Evolutionary conservation across 2,329 filamentous ascomycete genomes (phyloP), one percentile per base, ranked within the genome.

Genomic region (Delphinella strobiligena): DNA sequence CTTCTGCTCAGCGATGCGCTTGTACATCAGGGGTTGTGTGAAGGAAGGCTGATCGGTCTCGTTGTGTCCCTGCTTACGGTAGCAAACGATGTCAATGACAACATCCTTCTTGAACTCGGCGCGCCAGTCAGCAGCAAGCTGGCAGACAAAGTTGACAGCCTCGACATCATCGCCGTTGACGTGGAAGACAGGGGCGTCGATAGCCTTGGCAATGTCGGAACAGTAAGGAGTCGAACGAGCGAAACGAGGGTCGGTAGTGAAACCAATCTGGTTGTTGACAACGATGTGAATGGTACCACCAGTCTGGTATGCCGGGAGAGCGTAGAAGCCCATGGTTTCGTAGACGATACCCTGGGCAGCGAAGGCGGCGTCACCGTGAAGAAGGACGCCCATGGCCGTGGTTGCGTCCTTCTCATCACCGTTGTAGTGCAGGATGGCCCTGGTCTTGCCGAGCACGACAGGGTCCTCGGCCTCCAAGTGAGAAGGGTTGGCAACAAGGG

Each of bases 11-110:
- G 79, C 75, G 59, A 98, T 96, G 56, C 83, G 84, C 79, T 96
- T 95, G 77, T 98, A 98, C 91, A 98, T 98, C 52, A 95, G 69
- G 31, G 91, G 91, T 62, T 98, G 91, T n/a, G 91, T 98, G 72
- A 98, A 98, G 31, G 89, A 94, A 35, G 91, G 91, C 71, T 98
- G 91, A 60, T 98, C 91, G 9, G 91, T 98, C 71, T 98, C 91
- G 68, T 98, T 98, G 78, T 98, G 91, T 47, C 91, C 91, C 62
- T 95, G 80, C 71, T 96, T 98, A 58, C 91, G 83, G 74, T 98
- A 98, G 75, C 91, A 98, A 58, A 96, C 87, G 54, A 98, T 78
- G 62, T 98, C 91, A 56, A 98, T 86, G 52, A 98, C 88, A 47
- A 96, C 89, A 60, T 98, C 91, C 60, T 88, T 85, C 73, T 93